Base-by-base conservation (phyloP, 768 basidiomycete genomes). In the Hypholoma fasciculare region DNA sequence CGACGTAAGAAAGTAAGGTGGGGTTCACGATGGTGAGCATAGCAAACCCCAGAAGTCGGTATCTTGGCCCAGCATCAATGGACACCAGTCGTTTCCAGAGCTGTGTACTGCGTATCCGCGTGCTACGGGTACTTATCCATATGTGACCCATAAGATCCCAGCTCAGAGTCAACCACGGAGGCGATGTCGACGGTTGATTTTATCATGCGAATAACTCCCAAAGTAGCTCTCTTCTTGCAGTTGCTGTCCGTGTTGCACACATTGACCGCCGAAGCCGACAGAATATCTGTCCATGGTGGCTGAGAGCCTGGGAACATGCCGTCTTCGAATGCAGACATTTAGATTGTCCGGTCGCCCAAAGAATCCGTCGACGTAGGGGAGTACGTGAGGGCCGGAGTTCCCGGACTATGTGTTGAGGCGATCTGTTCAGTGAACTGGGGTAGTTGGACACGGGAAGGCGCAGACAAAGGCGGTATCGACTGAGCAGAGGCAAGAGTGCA, bases 321-420 rank as follows among this genome's bases (percentile, higher is more conserved):
- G 39, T 78, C 77, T 59, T 86, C 84, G 57, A 84, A 84, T 0
- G 71, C 75, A 14, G 77, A 69, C 79, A 85, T 81, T 62, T 86
- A 85, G 20, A 85, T 73, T 0, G 83, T 86, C 20, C 78, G 78
- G 61, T 85, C 84, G 39, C 79, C 80, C 48, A 78, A 71, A 12
- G 77, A 78, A 0, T 83, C 84, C 1, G 84, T 85, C 3, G 85
- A 80, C 1, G 83, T 79, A 0, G 86, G 86, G 0, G 86, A 87
- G 50, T 82, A 82, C 12, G 76, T 80, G 38, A 88, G 80, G 17
- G 76, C 73, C 0, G 86, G 86, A 0, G 83, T 85, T n/a, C 79
- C 71, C 11, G 85, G 83, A 61, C 78, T 79, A 9, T 71, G 79
- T 60, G 66, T 68, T 19, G 40, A 70, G 14, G 54, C 43, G 12